These are phyloP conservation scores for Auriculariales sp. DNA, from an alignment of 768 basidiomycete species.

Conservation along the genomic window DNA sequence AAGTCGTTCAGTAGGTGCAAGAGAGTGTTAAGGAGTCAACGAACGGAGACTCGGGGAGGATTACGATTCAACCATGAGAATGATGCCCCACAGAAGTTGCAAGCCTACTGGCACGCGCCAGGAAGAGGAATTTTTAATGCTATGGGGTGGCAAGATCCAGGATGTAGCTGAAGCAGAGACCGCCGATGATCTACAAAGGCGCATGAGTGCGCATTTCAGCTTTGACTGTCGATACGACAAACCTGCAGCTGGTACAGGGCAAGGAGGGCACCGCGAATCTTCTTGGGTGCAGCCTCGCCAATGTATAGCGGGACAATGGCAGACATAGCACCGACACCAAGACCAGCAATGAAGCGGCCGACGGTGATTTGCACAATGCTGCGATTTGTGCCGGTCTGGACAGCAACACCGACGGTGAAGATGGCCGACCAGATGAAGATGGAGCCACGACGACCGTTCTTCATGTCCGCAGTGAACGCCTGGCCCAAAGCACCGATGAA, in stretches of 20 bases:
- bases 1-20: too few species aligned
- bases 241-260: slow-evolving; percentile 69
- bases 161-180: slow-evolving; percentile 60
- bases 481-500: slow-evolving; percentile 47
- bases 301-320: slow-evolving; percentile 38
- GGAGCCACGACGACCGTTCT: slow-evolving; percentile 52
- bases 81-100: slow-evolving; percentile 54
- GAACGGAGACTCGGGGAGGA: slow-evolving; percentile 67
- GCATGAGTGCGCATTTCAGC: too few species aligned
- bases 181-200: slow-evolving; percentile 17
- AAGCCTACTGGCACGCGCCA: slow-evolving; percentile 53
- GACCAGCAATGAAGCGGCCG: slow-evolving; percentile 58
- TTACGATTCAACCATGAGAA: slow-evolving; percentile 53
- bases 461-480: slow-evolving; percentile 57
- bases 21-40: too few species aligned
- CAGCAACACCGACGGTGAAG: slow-evolving; percentile 52
- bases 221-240: too few species aligned
- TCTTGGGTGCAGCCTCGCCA: slow-evolving; percentile 65
- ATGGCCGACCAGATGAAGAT: slow-evolving; percentile 64
- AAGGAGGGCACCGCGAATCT: slow-evolving; percentile 56
- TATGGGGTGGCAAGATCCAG: slow-evolving; percentile 55
- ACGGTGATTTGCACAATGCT: slow-evolving; percentile 53
- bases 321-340: slow-evolving; percentile 64
- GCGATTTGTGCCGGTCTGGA: slow-evolving; percentile 51
- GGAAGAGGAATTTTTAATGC: slow-evolving; percentile 39